Evolutionary conservation across 2,329 filamentous ascomycete genomes (phyloP), one percentile per base, ranked within the genome.

Genomic region (Graphilbum fragrans): DNA sequence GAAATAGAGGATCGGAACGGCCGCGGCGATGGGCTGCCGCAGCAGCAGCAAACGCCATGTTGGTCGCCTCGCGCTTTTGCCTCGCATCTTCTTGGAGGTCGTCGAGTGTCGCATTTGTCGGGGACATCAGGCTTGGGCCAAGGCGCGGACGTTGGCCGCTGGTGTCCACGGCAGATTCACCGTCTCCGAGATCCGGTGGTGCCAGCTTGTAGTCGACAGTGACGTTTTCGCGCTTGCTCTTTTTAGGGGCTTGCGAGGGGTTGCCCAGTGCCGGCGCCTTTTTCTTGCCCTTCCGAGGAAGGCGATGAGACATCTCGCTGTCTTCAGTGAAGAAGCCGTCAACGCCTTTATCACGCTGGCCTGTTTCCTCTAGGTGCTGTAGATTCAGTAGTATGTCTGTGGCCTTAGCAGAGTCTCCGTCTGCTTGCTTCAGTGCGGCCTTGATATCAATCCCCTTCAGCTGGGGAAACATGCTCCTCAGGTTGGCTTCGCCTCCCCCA

Each of bases 381-480:
- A 86, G 69, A 49, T 83, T 93, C 25, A 95, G 70, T 12, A 96
- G 65, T 44, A 86, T 78, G 51, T 94, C 86, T 47, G 93, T 78
- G 2, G 86, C 77, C 14, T 69, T 67, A 44, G 79, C 74, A 32
- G 84, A 73, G 49, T 86, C 75, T 1, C 80, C 75, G 11, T 73
- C 68, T 23, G 69, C 74, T 52, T 85, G 84, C 49, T 74, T 75
- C 39, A 94, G 60, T 0, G 78, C 74, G 47, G 79, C 72, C 34
- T 65, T 64, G 22, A 94, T 69, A 34, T 84, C 80, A 37, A 78
- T 74, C 0, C 64, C 63, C 37, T 78, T 80, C 34, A 88, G 65
- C 1, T 69, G 72, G 0, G 80, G 74, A 51, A 95, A 94, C 57
- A 92, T 82, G 20, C 74, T 70, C 10, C 66, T 63, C 17, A 96